phyloP scores from a whole-genome alignment of 2,329 filamentous ascomycete genomes.

The Teratosphaeria pseudoeucalypti region DNA sequence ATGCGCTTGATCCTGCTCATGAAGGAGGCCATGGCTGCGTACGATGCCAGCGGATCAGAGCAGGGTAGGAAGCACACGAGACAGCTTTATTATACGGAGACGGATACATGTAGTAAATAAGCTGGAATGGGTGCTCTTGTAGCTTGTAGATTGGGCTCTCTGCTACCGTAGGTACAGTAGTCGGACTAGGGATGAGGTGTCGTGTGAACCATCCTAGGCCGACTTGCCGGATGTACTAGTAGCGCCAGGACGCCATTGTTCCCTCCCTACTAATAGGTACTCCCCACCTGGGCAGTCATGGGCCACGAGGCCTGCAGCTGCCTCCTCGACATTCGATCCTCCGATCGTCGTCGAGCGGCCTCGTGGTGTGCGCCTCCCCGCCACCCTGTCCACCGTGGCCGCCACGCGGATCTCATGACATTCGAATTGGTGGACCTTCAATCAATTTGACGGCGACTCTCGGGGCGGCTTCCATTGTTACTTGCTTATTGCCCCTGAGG shows the following conservation, averaged over 20 bases:
- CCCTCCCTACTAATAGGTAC: not conserved
- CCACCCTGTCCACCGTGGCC: not conserved
- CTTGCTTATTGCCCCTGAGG: no score
- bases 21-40: slow-evolving; percentile 3
- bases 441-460: not conserved
- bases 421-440: no score
- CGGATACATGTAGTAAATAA: not conserved
- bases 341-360: not conserved
- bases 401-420: not conserved
- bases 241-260: not conserved
- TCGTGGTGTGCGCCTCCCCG: not conserved
- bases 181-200: not conserved
- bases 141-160: not conserved
- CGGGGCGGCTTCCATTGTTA: not conserved
- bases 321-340: not conserved
- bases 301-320: not conserved
- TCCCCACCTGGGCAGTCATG: not conserved
- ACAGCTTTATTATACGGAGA: not conserved
- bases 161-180: not conserved
- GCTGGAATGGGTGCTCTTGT: not conserved
- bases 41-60: not conserved
- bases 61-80: not conserved
- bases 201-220: not conserved
- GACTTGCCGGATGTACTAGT: not conserved
- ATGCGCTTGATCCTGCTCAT: slow-evolving; percentile 2